A percentile compares a stretch with the other conserved stretches of the same genome.
Conservation (phyloP, 192 early-diverging fungal genomes). For the Entomortierella beljakovae region DNA sequence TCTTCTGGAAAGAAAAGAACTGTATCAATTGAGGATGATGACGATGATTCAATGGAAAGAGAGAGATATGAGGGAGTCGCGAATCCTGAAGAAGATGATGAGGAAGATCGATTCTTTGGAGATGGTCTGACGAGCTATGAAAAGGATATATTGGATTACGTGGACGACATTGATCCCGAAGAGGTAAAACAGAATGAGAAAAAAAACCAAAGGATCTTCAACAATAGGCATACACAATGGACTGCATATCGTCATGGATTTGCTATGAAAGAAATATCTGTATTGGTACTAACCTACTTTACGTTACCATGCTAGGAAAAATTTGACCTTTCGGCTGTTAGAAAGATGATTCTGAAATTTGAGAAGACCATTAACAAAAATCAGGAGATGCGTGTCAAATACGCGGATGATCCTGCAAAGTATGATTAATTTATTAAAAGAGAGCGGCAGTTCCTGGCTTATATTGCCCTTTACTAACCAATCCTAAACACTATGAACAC, state of each 20-base stretch:
- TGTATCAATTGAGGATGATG: constrained; percentile 39
- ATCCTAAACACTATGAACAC: background rate
- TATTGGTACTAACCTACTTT: background rate
- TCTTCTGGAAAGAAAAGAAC: constrained; percentile 27
- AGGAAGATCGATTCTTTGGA: constrained; percentile 84
- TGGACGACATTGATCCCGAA: constrained; percentile 83
- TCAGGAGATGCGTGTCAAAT: constrained; percentile 85
- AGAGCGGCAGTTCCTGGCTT: too few relatives aligned
- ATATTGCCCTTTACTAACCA: too few relatives aligned
- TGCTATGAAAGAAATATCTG: too few relatives aligned
- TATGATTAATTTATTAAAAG: too few relatives aligned
- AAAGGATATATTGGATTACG: constrained; percentile 81
- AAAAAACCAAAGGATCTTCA: background rate
- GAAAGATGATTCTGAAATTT: constrained; percentile 83
- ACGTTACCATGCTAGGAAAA: constrained; percentile 43
- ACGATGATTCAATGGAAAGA: constrained; percentile 8
- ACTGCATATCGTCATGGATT: too few relatives aligned
- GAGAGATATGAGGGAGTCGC: constrained; percentile 22
- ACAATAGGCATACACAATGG: too few relatives aligned
- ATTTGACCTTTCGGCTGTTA: constrained; percentile 76
- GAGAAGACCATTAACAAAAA: constrained; percentile 91
- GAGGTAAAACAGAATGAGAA: constrained; percentile 53
- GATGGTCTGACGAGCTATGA: constrained; percentile 85
- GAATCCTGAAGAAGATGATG: constrained; percentile 72
- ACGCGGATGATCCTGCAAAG: constrained; percentile 76